Evolutionary conservation across 306 rosid genomes (phyloP).

Genomic region (Vigna trinervia): DNA sequence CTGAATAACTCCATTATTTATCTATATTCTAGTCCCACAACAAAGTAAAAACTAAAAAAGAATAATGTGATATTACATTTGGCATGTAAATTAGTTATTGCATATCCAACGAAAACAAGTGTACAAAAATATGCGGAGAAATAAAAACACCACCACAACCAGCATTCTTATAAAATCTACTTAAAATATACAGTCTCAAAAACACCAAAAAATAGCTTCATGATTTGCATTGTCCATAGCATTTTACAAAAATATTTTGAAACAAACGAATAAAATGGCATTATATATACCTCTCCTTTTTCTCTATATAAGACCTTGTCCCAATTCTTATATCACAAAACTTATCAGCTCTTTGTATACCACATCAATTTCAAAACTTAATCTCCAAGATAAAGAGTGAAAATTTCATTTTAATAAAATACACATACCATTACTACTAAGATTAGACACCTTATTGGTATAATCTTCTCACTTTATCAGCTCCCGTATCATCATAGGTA

Average conservation of each 20-base stretch:
- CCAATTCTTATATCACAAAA: constrained; percentile 34
- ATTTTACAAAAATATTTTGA: background rate
- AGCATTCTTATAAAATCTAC: background rate
- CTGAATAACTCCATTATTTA: background rate
- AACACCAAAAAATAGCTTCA: background rate
- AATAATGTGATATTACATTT: background rate
- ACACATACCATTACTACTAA: background rate
- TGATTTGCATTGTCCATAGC: background rate
- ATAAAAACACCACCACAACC: background rate
- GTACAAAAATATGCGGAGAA: constrained; percentile 8
- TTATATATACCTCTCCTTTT: constrained; percentile 6
- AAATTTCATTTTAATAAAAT: constrained; percentile 13
- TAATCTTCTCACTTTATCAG: no score
- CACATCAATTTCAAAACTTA: constrained; percentile 25
- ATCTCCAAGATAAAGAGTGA: background rate
- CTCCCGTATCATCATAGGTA: background rate
- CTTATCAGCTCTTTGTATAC: constrained; percentile 10
- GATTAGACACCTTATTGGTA: no score
- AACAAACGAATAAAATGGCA: background rate
- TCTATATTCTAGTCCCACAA: background rate
- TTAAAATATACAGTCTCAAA: background rate
- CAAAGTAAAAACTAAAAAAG: background rate
- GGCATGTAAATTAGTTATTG: constrained; percentile 14
- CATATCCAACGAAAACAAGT: background rate
- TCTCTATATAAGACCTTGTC: constrained; percentile 11